A percentile compares a stretch with the other conserved stretches of the same genome.
Conservation (phyloP, 1,139 yeast genomes). For the Trichomonascaceae sp. region DNA sequence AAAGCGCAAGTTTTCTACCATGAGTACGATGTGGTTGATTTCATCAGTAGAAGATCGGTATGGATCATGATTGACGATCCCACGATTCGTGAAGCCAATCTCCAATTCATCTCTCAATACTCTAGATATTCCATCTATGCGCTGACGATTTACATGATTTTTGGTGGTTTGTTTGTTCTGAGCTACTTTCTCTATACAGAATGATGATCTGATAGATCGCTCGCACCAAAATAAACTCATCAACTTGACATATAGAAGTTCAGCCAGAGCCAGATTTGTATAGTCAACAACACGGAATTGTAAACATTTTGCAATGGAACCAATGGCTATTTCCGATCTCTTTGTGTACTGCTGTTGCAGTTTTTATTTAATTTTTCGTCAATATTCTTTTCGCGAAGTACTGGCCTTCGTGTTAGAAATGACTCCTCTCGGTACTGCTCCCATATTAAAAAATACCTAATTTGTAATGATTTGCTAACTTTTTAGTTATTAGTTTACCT, state of each 20-base stretch:
- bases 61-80: background rate
- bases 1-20: background rate
- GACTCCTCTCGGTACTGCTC: background rate
- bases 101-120: conserved; percentile 1
- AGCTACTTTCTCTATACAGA: background rate
- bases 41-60: background rate
- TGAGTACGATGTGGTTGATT: background rate
- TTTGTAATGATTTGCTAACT: background rate
- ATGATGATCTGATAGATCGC: background rate
- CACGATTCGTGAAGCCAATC: background rate
- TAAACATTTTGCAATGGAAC: background rate
- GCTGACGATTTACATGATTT: background rate
- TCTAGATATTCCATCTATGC: background rate
- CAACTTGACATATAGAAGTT: background rate
- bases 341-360: background rate
- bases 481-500: conserved; percentile 17
- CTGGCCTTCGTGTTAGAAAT: background rate
- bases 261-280: background rate
- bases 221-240: background rate
- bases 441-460: background rate
- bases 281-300: background rate
- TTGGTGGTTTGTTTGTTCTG: background rate
- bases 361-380: background rate
- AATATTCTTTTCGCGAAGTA: background rate
- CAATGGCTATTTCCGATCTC: background rate